Conservation (phyloP, 208 protist genomes). For the Crithidia sp. region DNA sequence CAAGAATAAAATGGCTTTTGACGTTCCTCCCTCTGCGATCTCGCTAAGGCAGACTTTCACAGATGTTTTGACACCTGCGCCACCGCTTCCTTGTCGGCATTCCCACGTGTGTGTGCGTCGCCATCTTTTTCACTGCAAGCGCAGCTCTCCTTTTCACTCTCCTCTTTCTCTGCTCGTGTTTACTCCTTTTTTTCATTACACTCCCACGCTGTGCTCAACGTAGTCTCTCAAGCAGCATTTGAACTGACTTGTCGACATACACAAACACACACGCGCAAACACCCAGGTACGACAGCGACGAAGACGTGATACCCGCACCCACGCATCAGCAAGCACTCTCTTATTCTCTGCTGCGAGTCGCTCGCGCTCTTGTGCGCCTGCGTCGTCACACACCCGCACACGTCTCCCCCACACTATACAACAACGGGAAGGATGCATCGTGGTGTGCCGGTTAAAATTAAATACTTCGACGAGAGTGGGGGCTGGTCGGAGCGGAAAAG, state of each 20-base stretch:
- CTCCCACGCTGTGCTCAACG: neutral
- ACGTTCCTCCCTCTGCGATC: too few relatives aligned
- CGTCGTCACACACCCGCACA: neutral
- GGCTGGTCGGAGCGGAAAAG: conserved; percentile 68
- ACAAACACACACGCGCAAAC: neutral
- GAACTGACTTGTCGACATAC: conserved; percentile 18
- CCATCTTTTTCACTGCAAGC: neutral
- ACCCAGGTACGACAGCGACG: neutral
- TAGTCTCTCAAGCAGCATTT: conserved; percentile 12
- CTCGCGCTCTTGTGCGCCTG: neutral
- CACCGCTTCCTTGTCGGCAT: neutral
- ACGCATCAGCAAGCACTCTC: neutral
- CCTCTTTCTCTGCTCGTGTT: neutral
- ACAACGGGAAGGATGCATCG: conserved; percentile 21
- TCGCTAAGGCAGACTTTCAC: too few relatives aligned
- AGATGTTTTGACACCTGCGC: neutral
- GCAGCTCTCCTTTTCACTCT: neutral
- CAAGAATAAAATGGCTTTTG: too few relatives aligned
- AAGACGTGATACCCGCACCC: too few relatives aligned
- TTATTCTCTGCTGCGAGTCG: conserved; percentile 10
- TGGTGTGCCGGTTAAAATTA: conserved; percentile 52
- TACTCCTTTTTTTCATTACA: neutral
- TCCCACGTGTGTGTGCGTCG: neutral
- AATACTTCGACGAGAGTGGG: conserved; percentile 71
- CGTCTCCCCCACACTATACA: neutral